phyloP scores from a whole-genome alignment of 2,329 filamentous ascomycete species.

The Sporothrix pseudoabietina region DNA sequence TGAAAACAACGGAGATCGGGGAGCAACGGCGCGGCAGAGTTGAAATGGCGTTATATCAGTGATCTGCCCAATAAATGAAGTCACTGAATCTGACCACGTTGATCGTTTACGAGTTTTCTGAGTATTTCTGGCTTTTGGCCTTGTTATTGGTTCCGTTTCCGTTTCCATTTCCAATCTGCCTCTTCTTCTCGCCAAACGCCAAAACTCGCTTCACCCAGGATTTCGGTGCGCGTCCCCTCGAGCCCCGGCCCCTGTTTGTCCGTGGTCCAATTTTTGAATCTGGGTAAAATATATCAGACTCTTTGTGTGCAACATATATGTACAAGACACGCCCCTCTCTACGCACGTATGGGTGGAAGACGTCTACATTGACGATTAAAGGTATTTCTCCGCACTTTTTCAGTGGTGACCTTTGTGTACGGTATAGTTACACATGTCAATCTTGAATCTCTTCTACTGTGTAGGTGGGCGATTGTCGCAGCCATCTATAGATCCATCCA shows the following conservation, averaged over 20 bases:
- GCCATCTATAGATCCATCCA: neutral
- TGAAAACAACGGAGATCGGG: neutral
- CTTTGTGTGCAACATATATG: neutral
- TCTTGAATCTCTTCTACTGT: neutral
- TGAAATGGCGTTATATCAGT: neutral
- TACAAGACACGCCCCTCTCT: neutral
- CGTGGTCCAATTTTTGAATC: neutral
- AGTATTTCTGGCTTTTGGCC: neutral
- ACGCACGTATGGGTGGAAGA: neutral
- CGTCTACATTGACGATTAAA: neutral
- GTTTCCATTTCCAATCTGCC: neutral
- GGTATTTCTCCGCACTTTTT: neutral
- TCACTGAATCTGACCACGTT: neutral
- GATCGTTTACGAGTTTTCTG: neutral
- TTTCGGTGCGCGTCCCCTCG: slow-evolving; percentile 8
- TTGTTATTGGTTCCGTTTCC: neutral
- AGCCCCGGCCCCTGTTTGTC: slow-evolving; percentile 13
- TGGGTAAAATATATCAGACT: neutral
- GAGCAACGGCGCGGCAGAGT: neutral
- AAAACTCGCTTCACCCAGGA: slow-evolving; percentile 9
- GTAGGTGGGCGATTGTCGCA: neutral
- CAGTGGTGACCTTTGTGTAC: neutral
- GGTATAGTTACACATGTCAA: neutral
- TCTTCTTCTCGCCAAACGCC: neutral
- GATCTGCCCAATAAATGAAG: slow-evolving; percentile 1